Percentiles rank a stretch among this genome's conserved stretches.
phyloP scores from a whole-genome alignment of 371 early-diverging fungal species.

The Circinella umbellata region DNA sequence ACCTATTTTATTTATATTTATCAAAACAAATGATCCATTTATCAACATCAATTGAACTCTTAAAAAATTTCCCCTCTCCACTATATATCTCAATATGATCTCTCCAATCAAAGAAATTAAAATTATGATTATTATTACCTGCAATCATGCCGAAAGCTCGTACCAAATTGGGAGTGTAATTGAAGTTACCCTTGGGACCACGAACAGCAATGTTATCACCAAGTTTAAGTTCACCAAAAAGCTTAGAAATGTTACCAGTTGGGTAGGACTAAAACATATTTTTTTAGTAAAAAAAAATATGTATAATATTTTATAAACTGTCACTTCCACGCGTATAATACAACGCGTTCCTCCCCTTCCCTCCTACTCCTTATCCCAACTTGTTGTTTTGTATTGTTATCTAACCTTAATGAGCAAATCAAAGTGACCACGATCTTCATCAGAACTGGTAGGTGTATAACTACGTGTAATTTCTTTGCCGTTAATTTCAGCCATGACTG shows the following conservation, averaged over 20 bases:
- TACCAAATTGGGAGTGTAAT: conserved; percentile 84
- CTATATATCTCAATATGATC: neutral
- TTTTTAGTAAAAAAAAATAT: too few relatives aligned
- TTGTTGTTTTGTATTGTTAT: too few relatives aligned
- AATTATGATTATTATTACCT: conserved; percentile 27
- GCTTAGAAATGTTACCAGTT: conserved; percentile 83
- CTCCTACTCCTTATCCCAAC: neutral
- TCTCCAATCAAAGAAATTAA: too few relatives aligned
- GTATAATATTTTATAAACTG: too few relatives aligned
- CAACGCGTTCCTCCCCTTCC: neutral
- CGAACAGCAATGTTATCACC: conserved; percentile 84
- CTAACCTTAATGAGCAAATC: conserved; percentile 92
- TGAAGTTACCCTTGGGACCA: conserved; percentile 94
- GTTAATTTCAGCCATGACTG: conserved; percentile 83
- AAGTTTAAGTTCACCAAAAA: conserved; percentile 73
- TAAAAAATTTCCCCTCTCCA: too few relatives aligned
- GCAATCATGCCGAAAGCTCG: conserved; percentile 78
- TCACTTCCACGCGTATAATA: too few relatives aligned
- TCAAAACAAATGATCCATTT: neutral
- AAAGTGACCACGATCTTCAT: conserved; percentile 87
- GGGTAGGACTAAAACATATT: conserved; percentile 72
- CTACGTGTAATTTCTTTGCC: conserved; percentile 89
- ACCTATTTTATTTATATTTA: conserved; percentile 10
- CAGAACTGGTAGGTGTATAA: conserved; percentile 91
- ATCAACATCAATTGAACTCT: too few relatives aligned